Evolutionary conservation across 352 stramenopile genomes (phyloP).

Genomic region (Phytophthora foliorum): DNA sequence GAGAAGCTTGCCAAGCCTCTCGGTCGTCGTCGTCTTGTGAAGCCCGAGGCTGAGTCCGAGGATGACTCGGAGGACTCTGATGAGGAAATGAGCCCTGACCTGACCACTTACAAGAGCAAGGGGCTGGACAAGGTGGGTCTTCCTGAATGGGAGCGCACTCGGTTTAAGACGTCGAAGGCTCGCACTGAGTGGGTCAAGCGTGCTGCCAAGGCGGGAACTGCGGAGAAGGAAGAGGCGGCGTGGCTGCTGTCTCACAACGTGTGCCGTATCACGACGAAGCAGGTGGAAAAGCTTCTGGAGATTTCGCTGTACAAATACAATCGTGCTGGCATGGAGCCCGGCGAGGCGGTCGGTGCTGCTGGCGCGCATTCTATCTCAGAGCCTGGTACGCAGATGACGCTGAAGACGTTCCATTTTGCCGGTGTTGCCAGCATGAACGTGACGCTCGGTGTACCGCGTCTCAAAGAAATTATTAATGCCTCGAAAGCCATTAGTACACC

Average conservation of each 20-base stretch:
- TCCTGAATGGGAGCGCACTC: conserved; percentile 61
- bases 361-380: conserved; percentile 98
- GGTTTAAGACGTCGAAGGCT: conserved; percentile 62
- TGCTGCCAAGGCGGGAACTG: conserved; percentile 56
- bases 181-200: conserved; percentile 67
- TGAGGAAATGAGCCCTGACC: conserved; percentile 59
- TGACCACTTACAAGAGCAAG: conserved; percentile 72
- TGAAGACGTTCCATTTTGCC: conserved; percentile 99
- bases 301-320: conserved; percentile 89
- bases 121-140: conserved; percentile 71
- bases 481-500: conserved; percentile 99
- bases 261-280: conserved; percentile 89
- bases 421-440: conserved; percentile 99
- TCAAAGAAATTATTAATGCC: conserved; percentile 98
- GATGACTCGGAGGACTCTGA: conserved; percentile 62
- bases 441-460: conserved; percentile 98
- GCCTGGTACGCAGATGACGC: conserved; percentile 96
- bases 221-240: conserved; percentile 78
- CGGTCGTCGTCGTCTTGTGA: conserved; percentile 62
- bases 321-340: conserved; percentile 92
- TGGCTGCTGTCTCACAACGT: conserved; percentile 92
- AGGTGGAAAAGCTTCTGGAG: conserved; percentile 85
- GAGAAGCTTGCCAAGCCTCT: conserved; percentile 64
- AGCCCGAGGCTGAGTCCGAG: conserved; percentile 50
- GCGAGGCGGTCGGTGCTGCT: conserved; percentile 97